These are phyloP conservation scores for Moesziomyces antarcticus DNA, from an alignment of 1,284 basidiomycete genomes.

Conservation along the genomic window DNA sequence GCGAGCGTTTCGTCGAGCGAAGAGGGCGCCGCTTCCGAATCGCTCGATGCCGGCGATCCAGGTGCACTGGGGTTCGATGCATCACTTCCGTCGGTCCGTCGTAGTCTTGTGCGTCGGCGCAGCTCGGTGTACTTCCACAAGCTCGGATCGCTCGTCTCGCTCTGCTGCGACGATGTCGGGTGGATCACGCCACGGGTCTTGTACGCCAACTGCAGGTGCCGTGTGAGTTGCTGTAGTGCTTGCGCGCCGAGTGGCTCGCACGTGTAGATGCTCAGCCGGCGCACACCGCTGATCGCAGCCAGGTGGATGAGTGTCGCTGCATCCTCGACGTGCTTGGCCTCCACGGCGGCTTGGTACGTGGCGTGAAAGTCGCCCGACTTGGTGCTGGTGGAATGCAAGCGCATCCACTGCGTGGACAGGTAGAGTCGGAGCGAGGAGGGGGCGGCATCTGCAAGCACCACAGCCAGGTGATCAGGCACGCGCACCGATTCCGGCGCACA, in stretches of 20 bases:
- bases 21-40: constrained; percentile 27
- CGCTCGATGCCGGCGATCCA: constrained; percentile 29
- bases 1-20: constrained; percentile 41
- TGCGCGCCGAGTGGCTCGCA: background rate
- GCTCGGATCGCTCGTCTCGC: background rate
- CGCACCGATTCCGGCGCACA: constrained; percentile 3
- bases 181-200: constrained; percentile 14
- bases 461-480: constrained; percentile 25
- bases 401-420: constrained; percentile 10
- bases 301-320: constrained; percentile 26
- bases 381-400: background rate
- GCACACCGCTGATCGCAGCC: constrained; percentile 23
- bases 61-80: constrained; percentile 7
- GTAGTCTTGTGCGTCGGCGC: constrained; percentile 7
- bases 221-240: constrained; percentile 7
- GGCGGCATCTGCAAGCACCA: constrained; percentile 24
- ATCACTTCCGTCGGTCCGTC: background rate
- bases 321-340: constrained; percentile 23
- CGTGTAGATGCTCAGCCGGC: constrained; percentile 27
- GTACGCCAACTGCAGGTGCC: constrained; percentile 10
- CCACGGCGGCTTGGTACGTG: constrained; percentile 9
- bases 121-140: constrained; percentile 21
- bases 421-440: constrained; percentile 30
- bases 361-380: constrained; percentile 11
- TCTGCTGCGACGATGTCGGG: no score